Evolutionary conservation across 345 rosid species (phyloP), one percentile per base, ranked within the genome.

Genomic region (Zanthoxylum bungeanum): DNA sequence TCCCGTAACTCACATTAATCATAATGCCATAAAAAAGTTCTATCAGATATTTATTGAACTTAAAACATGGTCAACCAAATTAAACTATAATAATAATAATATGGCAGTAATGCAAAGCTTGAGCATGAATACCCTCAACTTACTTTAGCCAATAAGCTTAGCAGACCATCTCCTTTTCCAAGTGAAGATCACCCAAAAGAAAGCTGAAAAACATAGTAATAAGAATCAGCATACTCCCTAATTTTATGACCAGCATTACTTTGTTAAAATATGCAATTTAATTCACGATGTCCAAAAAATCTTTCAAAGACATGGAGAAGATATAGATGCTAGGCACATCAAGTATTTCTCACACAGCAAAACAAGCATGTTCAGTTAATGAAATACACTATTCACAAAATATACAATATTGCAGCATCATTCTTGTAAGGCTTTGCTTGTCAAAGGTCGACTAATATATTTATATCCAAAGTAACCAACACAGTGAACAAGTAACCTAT

Each of bases 111-210:
- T 52, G 0, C 31, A 19, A 57, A 61, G 33, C 47, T 51, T 40
- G 11, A 36, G 42, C 66, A 61, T 36, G 33, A 44, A 28, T 66
- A 47, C 30, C 8, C 34, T 74, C 31, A 60, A 81, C 95, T 88
- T 76, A 91, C 98, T 75, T 84, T 82, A 40, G 88, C 84, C 59
- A 86, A 79, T 68, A 76, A 68, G 49, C 70, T 77, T 3, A 88
- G 74, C 24, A 78, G 34, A 46, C 78, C 85, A 71, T 76, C 70
- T 58, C 52, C 74, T 73, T 87, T 79, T 37, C 72, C 73, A 66
- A 78, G 71, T 59, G 83, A 83, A 46, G 83, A 80, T 69, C 76
- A 75, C 50, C 76, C 50, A 68, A 93, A 93, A 60, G 89, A 57
- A 40, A 91, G 76, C 97, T 93, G 85, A 77, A 66, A 65, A n/a